A percentile compares a stretch with the other conserved stretches of the same genome.
These are phyloP conservation scores for Daldinia eschscholtzii DNA, from an alignment of 2,329 filamentous ascomycete genomes.

Conservation along the genomic window DNA sequence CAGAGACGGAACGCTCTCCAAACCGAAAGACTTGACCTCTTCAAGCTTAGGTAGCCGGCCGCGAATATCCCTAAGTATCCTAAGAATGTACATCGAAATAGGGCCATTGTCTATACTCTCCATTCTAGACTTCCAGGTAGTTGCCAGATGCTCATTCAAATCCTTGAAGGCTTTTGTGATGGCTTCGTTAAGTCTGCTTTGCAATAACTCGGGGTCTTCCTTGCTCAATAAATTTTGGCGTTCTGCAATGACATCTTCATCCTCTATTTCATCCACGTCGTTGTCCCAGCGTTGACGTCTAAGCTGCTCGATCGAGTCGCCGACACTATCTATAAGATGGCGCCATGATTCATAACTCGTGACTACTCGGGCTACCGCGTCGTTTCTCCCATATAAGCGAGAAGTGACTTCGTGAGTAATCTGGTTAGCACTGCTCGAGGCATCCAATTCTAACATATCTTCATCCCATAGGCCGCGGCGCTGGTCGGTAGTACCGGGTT, in stretches of 20 bases:
- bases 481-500: constrained; percentile 63
- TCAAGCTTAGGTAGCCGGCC: constrained; percentile 70
- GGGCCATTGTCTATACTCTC: constrained; percentile 63
- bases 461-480: constrained; percentile 75
- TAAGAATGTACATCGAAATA: constrained; percentile 75
- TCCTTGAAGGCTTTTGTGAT: constrained; percentile 68
- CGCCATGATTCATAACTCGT: constrained; percentile 79
- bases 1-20: constrained; percentile 71
- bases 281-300: constrained; percentile 80
- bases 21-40: constrained; percentile 67
- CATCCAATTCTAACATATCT: constrained; percentile 72
- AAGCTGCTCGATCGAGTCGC: constrained; percentile 72
- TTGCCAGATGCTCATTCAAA: constrained; percentile 68
- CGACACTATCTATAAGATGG: constrained; percentile 76
- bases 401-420: constrained; percentile 79
- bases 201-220: constrained; percentile 76
- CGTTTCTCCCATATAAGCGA: constrained; percentile 78
- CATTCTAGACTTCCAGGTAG: constrained; percentile 62
- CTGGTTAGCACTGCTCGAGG: constrained; percentile 71
- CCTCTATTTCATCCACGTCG: constrained; percentile 78
- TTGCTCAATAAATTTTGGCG: constrained; percentile 76
- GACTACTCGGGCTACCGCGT: constrained; percentile 72
- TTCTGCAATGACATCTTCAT: constrained; percentile 76
- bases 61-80: constrained; percentile 80
- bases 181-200: constrained; percentile 68